Evolutionary conservation across 306 rosid species (phyloP), one percentile per base, ranked within the genome.

Genomic region (Crataegus laevigata): DNA sequence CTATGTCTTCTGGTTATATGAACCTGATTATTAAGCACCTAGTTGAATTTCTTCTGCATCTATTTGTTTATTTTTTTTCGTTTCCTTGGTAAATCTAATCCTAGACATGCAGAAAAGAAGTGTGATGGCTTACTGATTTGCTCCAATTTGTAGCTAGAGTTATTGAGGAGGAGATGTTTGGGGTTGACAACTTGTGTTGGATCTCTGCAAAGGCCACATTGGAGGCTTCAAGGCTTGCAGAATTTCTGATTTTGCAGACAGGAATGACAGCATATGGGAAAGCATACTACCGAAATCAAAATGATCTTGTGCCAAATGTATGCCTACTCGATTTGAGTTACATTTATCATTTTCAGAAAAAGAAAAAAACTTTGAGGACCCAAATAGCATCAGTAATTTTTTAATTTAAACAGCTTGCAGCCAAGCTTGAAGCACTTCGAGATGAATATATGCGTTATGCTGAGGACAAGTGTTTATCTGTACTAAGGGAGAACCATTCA

Each of bases 251-350:
- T 84, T 88, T 94, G 75, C 97, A 85, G 88, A 90, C 98, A 51
- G 98, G 98, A 86, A 91, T 91, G 98, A 94, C 98, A 64, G 97
- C 97, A 51, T 91, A 90, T 68, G 98, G 98, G 77, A 94, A 94
- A 90, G 97, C 93, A 76, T 91, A 78, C 84, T 94, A 88, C 87
- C 90, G 89, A 87, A 88, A 71, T 77, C 84, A 84, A 36, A 75
- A 88, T 77, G 98, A 94, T 84, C 96, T 94, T 80, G 91, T 94
- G 83, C 93, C 98, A 77, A 91, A 91, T 82, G 98, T 94, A 91
- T 76, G 91, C 81, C 11, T 69, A 64, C 3, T 38, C 60, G 42
- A 82, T 69, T 80, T 62, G 28, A 71, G 73, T 77, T 64, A 69
- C 80, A 12, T 66, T 77, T 38, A 45, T 18, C 54, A 30, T 60